Base-by-base conservation (phyloP, 768 basidiomycete genomes). In the Psilocybe sp. region DNA sequence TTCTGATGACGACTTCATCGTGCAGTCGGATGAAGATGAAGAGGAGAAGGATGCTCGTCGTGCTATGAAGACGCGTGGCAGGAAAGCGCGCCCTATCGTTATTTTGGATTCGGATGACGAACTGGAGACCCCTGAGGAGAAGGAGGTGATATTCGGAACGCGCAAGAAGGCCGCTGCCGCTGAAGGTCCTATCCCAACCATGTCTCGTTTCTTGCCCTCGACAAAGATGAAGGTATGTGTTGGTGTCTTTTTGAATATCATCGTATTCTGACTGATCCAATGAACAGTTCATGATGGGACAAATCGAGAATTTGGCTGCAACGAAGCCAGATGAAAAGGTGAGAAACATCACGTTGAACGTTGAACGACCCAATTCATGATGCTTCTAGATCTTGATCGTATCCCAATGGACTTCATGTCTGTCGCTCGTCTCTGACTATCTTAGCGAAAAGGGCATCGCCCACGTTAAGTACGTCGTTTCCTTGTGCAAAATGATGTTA, bases 211-310 rank as follows among this genome's bases (percentile, higher is more conserved):
- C 64, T 59, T 84, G 34, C 84, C 85, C 0, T 85, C 85, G 4
- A 85, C 84, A 2, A 89, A 89, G 74, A 85, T 88, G 85, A 82
- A 83, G 70, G 82, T 82, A 51, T 33, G 71, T 43, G 49, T 5
- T 33, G 14, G 34, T 52, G 19, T 47, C 31, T 37, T 10, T 20
- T 45, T 44, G n/a, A 32, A 3, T 19, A 33, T 16, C 43, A 19
- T 13, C 16, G 18, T 15, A 34, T 47, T 16, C 14, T 38, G 9
- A 1, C 18, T 10, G 15, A 19, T 42, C 13, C 10, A 23, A n/a
- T 31, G 40, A 43, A 16, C 50, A 82, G 79, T 70, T 66, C 43
- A 82, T 82, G 80, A 87, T 87, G 75, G 71, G 81, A n/a, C 63
- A 72, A 10, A 62, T 89, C 5, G 51, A 66, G 34, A 63, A 71